These are phyloP conservation scores for Aspergillus ostianus DNA, from an alignment of 495 filamentous ascomycete genomes.

Conservation along the genomic window DNA sequence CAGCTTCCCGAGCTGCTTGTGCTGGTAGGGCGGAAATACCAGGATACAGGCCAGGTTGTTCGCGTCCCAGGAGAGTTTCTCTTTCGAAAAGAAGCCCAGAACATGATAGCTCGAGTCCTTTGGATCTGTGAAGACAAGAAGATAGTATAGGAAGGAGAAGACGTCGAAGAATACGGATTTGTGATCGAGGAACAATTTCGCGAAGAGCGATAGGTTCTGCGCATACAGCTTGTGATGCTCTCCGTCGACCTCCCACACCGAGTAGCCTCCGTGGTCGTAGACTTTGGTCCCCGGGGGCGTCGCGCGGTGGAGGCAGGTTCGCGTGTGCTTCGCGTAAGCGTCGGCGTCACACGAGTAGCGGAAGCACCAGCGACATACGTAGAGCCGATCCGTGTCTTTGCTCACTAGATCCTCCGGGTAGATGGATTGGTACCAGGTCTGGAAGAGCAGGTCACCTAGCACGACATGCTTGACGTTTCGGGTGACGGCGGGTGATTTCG, in stretches of 20 bases:
- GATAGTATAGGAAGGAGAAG: constrained; percentile 90
- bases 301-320: constrained; percentile 33
- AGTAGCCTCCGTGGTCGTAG: constrained; percentile 58
- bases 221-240: constrained; percentile 86
- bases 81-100: constrained; percentile 96
- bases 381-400: constrained; percentile 62
- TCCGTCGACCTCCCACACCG: constrained; percentile 91
- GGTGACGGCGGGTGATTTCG: constrained; percentile 38
- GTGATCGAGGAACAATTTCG: constrained; percentile 96
- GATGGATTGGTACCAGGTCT: constrained; percentile 74
- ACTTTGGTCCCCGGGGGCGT: constrained; percentile 48
- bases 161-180: constrained; percentile 99
- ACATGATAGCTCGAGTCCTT: constrained; percentile 49
- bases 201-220: constrained; percentile 93
- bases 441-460: constrained; percentile 70
- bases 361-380: constrained; percentile 92
- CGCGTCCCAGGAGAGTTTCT: constrained; percentile 98
- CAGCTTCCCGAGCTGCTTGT: constrained; percentile 80
- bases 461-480: constrained; percentile 74
- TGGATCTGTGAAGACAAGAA: constrained; percentile 58
- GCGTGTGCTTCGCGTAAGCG: constrained; percentile 54
- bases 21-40: constrained; percentile 93
- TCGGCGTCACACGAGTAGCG: constrained; percentile 77
- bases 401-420: constrained; percentile 77
- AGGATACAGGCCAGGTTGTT: constrained; percentile 98